Percentiles rank a stretch among this genome's conserved stretches.
Conservation (phyloP, 2,329 filamentous ascomycete species). For the Fusarium coffeatum region DNA sequence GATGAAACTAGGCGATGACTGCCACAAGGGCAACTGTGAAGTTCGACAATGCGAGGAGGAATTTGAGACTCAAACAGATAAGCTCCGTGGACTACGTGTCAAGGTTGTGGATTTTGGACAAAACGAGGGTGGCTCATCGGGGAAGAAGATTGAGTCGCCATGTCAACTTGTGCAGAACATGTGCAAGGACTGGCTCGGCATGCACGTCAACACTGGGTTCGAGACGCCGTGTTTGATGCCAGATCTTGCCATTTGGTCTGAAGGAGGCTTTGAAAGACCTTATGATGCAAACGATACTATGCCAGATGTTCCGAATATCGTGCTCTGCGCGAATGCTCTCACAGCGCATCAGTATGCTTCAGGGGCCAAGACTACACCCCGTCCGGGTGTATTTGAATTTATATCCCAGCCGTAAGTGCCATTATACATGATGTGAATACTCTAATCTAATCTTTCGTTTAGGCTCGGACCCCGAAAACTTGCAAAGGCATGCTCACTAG, state of each 20-base stretch:
- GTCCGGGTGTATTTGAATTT: conserved; percentile 50
- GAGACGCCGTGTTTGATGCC: conserved; percentile 25
- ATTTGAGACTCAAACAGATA: conserved; percentile 46
- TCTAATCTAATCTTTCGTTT: background rate
- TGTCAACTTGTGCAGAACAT: conserved; percentile 18
- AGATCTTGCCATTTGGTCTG: conserved; percentile 46
- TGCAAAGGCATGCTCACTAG: conserved; percentile 48
- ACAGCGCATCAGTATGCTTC: conserved; percentile 47
- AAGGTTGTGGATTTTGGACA: conserved; percentile 7
- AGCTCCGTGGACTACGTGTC: conserved; percentile 49
- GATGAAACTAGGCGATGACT: conserved; percentile 27
- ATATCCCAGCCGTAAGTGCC: conserved; percentile 54
- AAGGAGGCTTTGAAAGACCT: conserved; percentile 17
- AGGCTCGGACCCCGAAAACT: conserved; percentile 55
- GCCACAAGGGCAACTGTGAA: background rate
- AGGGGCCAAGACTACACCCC: conserved; percentile 28
- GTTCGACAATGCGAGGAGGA: conserved; percentile 39
- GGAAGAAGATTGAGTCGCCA: background rate
- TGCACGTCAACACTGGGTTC: conserved; percentile 34
- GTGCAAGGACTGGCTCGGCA: conserved; percentile 24
- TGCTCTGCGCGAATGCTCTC: conserved; percentile 50
- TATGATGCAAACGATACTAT: background rate
- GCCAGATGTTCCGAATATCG: conserved; percentile 43
- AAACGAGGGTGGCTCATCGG: background rate
- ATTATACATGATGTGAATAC: fast-evolving